Base-by-base conservation (phyloP, 768 basidiomycete species). In the Calocybe indica region DNA sequence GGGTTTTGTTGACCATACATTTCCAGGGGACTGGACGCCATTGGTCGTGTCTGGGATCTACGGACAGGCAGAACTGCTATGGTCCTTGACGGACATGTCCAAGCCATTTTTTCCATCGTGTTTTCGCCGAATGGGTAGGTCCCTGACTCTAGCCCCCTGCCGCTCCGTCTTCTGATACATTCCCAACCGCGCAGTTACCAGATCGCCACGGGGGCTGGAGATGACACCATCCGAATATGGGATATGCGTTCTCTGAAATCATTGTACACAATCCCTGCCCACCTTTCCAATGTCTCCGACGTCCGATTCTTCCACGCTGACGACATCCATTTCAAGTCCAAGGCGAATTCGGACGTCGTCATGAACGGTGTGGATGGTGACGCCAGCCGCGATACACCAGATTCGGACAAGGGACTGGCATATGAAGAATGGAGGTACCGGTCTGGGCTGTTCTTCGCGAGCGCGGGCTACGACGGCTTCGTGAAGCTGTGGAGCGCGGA, bases 181-280 rank as follows among this genome's bases (percentile, higher is more conserved):
- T 49, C 52, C 40, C 43, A 39, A 52, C 42, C 40, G 43, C 53
- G 37, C 58, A 97, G 94, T 52, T 94, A 96, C 61, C 95, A 98
- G 76, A 85, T 99, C 42, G 96, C 94, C 30, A 96, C 96, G 0
- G 96, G 95, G 34, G 85, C 93, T 4, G 92, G 90, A 39, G 96
- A 99, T 65, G 96, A 98, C 62, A 96, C 96, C 0, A 88, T 99
- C 59, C 87, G 94, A 41, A 91, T 98, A 74, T 99, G 96, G 96
- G 96, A 99, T 68, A 83, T 98, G 72, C 85, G 96, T 35, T 87
- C 89, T 11, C 76, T 96, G 31, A 92, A 86, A 55, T 83, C 92
- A n/a, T 69, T 93, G 8, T 92, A 96, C 65, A 97, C 92, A 37
- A 96, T 98, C 55, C 94, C 95, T 1, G 96, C 93, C 0, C 96